phyloP scores from a whole-genome alignment of 2,329 filamentous ascomycete genomes.

The Penicillium aurantiogriseum region DNA sequence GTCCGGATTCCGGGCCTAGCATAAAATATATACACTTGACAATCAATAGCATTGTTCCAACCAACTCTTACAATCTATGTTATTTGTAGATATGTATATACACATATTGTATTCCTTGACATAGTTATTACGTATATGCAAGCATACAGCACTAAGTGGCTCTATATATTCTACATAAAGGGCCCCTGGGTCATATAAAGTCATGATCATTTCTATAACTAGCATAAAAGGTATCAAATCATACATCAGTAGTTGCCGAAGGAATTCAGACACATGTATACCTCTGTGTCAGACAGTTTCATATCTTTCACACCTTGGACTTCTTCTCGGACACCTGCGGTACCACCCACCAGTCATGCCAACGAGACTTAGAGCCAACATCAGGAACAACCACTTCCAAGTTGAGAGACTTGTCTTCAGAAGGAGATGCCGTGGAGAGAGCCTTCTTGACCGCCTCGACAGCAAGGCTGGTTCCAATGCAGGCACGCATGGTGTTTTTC shows the following conservation, averaged over 20 bases:
- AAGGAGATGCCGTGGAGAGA: constrained; percentile 34
- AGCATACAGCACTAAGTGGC: background rate
- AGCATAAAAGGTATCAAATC: constrained; percentile 3
- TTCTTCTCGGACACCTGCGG: constrained; percentile 37
- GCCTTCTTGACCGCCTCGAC: constrained; percentile 61
- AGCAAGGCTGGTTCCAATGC: constrained; percentile 67
- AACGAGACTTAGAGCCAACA: constrained; percentile 40
- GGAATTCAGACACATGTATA: background rate
- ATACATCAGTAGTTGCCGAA: background rate
- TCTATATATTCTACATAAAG: background rate
- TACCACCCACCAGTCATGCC: constrained; percentile 48
- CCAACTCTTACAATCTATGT: too few relatives aligned
- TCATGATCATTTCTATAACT: constrained; percentile 8
- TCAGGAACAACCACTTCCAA: constrained; percentile 40
- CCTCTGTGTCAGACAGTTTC: background rate
- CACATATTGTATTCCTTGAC: background rate
- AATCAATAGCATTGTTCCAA: too few relatives aligned
- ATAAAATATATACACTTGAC: too few relatives aligned
- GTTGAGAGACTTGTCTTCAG: constrained; percentile 17
- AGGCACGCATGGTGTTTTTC: constrained; percentile 65
- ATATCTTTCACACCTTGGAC: background rate
- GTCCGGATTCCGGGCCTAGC: too few relatives aligned
- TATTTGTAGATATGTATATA: background rate
- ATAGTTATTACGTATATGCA: too few relatives aligned
- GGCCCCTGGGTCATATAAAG: background rate